Base-by-base conservation (phyloP, 1,139 yeast genomes). In the Blastobotrys persicus region DNA sequence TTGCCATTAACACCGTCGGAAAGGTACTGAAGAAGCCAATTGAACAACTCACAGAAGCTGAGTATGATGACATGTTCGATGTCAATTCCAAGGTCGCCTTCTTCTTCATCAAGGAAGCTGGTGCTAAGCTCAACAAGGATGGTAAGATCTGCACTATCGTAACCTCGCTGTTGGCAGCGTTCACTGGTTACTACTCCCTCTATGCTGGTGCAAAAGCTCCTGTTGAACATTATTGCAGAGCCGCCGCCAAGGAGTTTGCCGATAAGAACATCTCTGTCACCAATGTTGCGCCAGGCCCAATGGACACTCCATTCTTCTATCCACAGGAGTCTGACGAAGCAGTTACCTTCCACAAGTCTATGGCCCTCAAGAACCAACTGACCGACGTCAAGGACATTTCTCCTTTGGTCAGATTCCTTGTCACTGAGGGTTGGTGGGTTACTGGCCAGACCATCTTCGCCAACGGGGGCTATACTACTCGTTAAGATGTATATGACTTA, bases 221-320 rank as follows among this genome's bases (percentile, higher is more conserved):
- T n/a, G 85, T 81, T 49, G 84, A 79, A 60, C 76, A 72, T 65
- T 79, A 78, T 66, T 64, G 75, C 50, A 79, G 80, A 58, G 68
- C 83, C 17, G 77, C 81, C 13, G 77, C 85, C 13, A 79, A 81
- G 65, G 86, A 81, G 61, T 71, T 79, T 52, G 70, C 67, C 26
- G 64, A 69, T 18, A 74, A 69, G 57, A 72, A 74, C 9, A 77
- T 81, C 52, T 71, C 79, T 9, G 83, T 78, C 58, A 80, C 78
- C 59, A 72, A 77, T 59, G 78, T 81, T 52, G 84, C 85, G 2
- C 87, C 86, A 44, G 87, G 86, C 43, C 86, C 87, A 42, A 81
- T 81, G 85, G 85, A 81, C 60, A 81, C 86, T 19, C 85, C 85
- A 49, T 81, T 81, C 69, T 75, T 81, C 63, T 80, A 80, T 58